Evolutionary conservation across 345 rosid genomes (phyloP).

Genomic region (Abelmoschus esculentus): DNA sequence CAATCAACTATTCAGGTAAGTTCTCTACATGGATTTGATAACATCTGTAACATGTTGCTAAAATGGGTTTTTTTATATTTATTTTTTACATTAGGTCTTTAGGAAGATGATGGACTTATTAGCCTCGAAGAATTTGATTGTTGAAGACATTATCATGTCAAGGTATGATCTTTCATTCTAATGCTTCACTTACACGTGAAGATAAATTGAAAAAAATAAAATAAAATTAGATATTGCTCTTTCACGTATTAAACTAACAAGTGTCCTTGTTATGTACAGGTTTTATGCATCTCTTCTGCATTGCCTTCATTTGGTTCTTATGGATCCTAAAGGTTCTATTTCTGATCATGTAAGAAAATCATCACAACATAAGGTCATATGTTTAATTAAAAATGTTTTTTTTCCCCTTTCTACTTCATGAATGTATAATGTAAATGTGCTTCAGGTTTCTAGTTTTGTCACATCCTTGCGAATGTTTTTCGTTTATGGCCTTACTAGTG

Average conservation of each 20-base stretch:
- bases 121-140: slow-evolving; percentile 45
- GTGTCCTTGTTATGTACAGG: slow-evolving; percentile 28
- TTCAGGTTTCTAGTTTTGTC: slow-evolving; percentile 76
- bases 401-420: slow-evolving; percentile 9
- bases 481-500: slow-evolving; percentile 52
- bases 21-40: slow-evolving; percentile 13
- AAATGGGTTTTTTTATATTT: neutral
- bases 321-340: slow-evolving; percentile 54
- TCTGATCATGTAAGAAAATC: slow-evolving; percentile 66
- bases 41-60: slow-evolving; percentile 5
- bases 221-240: neutral
- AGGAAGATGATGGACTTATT: slow-evolving; percentile 77
- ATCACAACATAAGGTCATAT: slow-evolving; percentile 7
- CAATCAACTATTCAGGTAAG: slow-evolving; percentile 61
- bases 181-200: neutral
- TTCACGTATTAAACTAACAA: neutral
- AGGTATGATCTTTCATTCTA: slow-evolving; percentile 31
- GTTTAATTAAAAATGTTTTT: slow-evolving; percentile 1
- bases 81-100: slow-evolving; percentile 42
- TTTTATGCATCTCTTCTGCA: slow-evolving; percentile 75
- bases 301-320: slow-evolving; percentile 69
- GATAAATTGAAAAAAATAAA: neutral
- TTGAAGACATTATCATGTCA: slow-evolving; percentile 58
- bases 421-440: slow-evolving; percentile 5
- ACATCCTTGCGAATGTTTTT: slow-evolving; percentile 68